Evolutionary conservation across 192 early-diverging fungal species (phyloP).

Genomic region (Pilaira anomala): DNA sequence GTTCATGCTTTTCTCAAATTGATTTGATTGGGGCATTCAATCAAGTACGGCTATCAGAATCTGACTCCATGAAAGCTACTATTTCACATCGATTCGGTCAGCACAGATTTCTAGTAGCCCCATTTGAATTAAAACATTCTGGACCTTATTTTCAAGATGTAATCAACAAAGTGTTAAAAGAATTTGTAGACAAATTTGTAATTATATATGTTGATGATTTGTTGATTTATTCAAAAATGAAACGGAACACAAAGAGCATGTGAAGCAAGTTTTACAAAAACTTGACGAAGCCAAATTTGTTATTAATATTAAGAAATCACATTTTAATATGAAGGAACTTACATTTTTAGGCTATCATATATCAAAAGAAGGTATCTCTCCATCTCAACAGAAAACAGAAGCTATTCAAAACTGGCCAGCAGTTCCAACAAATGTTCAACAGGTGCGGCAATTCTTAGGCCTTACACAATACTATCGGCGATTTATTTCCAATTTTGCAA

Average conservation of each 20-base stretch:
- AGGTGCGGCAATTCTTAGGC: constrained; percentile 27
- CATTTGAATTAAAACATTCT: constrained; percentile 34
- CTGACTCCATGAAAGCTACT: constrained; percentile 37
- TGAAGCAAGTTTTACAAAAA: constrained; percentile 12
- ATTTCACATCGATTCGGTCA: constrained; percentile 25
- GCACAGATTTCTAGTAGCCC: constrained; percentile 22
- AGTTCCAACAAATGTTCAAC: constrained; percentile 14
- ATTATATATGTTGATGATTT: constrained; percentile 48
- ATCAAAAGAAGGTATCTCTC: constrained; percentile 17
- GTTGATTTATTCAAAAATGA: constrained; percentile 30
- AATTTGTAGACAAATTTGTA: constrained; percentile 13
- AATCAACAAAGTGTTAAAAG: constrained; percentile 12
- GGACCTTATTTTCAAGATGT: constrained; percentile 20
- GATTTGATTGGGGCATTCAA: constrained; percentile 46
- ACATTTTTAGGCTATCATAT: constrained; percentile 35
- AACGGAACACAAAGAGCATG: constrained; percentile 22
- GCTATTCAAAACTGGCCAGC: constrained; percentile 21
- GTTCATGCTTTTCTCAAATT: constrained; percentile 41
- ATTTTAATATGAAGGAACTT: constrained; percentile 15
- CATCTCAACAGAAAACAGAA: constrained; percentile 25
- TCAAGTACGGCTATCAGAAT: constrained; percentile 34
- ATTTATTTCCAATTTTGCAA: constrained; percentile 24
- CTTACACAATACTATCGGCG: constrained; percentile 24
- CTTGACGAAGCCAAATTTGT: constrained; percentile 19
- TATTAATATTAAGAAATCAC: constrained; percentile 12